Evolutionary conservation across 1,139 yeast genomes (phyloP), one percentile per base, ranked within the genome.

Genomic region (Protomyces lactucae-debilis): DNA sequence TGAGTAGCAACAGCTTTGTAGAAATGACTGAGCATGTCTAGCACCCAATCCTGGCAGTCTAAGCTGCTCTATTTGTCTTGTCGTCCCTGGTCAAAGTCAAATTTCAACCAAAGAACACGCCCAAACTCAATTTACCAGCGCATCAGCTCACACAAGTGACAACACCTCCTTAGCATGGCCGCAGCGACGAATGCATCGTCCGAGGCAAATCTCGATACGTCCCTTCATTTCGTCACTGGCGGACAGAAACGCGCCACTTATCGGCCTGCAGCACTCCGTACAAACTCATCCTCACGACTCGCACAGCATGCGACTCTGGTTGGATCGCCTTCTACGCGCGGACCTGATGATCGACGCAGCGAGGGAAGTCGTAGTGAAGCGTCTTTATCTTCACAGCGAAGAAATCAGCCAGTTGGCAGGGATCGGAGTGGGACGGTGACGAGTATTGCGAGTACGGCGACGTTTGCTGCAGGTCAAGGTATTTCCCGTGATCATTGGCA

Each of bases 191-290:
- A 28, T 28, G 8, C 32, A 4, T 37, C 43, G 16, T 14, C 16
- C 43, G 25, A 18, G 18, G 48, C 48, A 16, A 21, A 6, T 4
- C 23, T n/a, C 3, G 48, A 43, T 9, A n/a, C 48, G 23, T 39
- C 60, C 5, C 40, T 57, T 0, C 63, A 59, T 18, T 52, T 59
- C 67, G 71, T 77, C 52, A 72, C 76, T 16, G 73, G 74, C 53
- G 89, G 90, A 65, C 83, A 91, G 71, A 86, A 88, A 71, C 97
- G 63, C 12, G 63, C 97, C 5, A 78, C 91, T 79, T 91, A 90
- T 73, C 81, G 88, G 0, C 97, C 98, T 0, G 97, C 97, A 0
- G 98, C 91, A 5, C 78, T 92, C 64, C 80, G 97, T 51, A 68
- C 69, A 56, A 68, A 71, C 66, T 59, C 69, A 32, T 65, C 70